phyloP scores from a whole-genome alignment of 2,329 filamentous ascomycete genomes.

The Colletotrichum salicis region DNA sequence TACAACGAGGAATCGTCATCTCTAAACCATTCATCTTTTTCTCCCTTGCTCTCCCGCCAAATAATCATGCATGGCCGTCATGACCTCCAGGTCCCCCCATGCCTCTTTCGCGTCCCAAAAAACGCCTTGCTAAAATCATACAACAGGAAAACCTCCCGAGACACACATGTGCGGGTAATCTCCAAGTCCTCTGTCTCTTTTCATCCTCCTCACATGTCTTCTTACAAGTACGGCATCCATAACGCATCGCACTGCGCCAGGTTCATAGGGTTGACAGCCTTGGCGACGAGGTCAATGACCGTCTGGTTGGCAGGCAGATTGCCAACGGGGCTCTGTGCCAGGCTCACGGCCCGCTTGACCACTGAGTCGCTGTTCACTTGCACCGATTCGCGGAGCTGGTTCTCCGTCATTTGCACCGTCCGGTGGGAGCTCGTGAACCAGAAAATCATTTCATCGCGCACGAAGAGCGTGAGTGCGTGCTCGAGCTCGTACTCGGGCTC shows the following conservation, averaged over 20 bases:
- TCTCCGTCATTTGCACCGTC: constrained; percentile 63
- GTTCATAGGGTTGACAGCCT: constrained; percentile 91
- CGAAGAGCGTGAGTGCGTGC: constrained; percentile 92
- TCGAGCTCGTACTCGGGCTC: constrained; percentile 92
- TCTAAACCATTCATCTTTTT: constrained; percentile 4
- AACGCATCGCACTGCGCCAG: constrained; percentile 88
- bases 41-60: neutral
- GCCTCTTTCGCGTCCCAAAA: neutral
- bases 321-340: constrained; percentile 81
- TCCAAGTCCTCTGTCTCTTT: neutral
- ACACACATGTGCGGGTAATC: neutral
- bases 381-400: constrained; percentile 80
- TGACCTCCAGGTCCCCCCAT: neutral
- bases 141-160: neutral
- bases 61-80: neutral
- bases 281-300: constrained; percentile 92
- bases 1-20: constrained; percentile 26
- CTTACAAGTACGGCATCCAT: constrained; percentile 95
- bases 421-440: constrained; percentile 90
- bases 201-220: neutral
- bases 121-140: constrained; percentile 34
- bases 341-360: constrained; percentile 86
- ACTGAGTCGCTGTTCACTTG: constrained; percentile 90
- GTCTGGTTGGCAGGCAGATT: constrained; percentile 96
- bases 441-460: constrained; percentile 97